Percentiles rank a stretch among this genome's conserved stretches.
These are phyloP conservation scores for Stemphylium vesicarium DNA, from an alignment of 2,329 filamentous ascomycete genomes.

Conservation along the genomic window DNA sequence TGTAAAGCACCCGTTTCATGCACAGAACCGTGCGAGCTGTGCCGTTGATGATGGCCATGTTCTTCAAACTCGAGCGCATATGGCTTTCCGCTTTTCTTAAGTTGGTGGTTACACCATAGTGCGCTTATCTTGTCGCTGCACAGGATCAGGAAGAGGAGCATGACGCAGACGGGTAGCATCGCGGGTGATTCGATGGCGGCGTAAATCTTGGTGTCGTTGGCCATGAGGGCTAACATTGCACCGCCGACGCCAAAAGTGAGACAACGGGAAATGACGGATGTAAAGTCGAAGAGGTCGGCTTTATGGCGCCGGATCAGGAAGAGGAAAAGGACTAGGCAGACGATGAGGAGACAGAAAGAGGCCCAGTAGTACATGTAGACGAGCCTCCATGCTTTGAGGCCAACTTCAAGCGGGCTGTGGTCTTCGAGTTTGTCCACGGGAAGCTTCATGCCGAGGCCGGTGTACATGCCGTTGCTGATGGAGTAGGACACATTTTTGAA, in stretches of 20 bases:
- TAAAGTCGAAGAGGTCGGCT: slow-evolving; percentile 50
- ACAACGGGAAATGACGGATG: slow-evolving; percentile 42
- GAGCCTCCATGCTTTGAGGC: slow-evolving; percentile 36
- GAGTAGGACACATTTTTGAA: slow-evolving; percentile 29
- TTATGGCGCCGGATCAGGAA: slow-evolving; percentile 50
- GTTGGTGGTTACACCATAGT: slow-evolving; percentile 37
- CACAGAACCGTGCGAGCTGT: slow-evolving; percentile 18
- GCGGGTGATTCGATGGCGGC: slow-evolving; percentile 39
- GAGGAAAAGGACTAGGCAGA: slow-evolving; percentile 48
- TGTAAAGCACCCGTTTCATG: slow-evolving; percentile 10
- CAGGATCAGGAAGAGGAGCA: slow-evolving; percentile 44
- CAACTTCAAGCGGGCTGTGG: slow-evolving; percentile 33
- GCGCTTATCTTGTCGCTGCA: slow-evolving; percentile 41
- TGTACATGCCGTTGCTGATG: slow-evolving; percentile 41
- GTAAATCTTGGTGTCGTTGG: slow-evolving; percentile 28
- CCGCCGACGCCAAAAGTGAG: slow-evolving; percentile 35
- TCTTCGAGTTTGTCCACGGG: slow-evolving; percentile 36
- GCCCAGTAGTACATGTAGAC: slow-evolving; percentile 50
- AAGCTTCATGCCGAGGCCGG: slow-evolving; percentile 44
- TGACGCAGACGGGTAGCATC: slow-evolving; percentile 44
- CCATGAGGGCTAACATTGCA: slow-evolving; percentile 39
- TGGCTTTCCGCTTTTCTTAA: slow-evolving; percentile 39
- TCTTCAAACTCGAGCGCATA: slow-evolving; percentile 41
- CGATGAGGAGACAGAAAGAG: slow-evolving; percentile 45
- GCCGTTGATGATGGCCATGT: slow-evolving; percentile 28